Base-by-base conservation (phyloP, 257 asterid genomes). In the Cruciata laevipes region DNA sequence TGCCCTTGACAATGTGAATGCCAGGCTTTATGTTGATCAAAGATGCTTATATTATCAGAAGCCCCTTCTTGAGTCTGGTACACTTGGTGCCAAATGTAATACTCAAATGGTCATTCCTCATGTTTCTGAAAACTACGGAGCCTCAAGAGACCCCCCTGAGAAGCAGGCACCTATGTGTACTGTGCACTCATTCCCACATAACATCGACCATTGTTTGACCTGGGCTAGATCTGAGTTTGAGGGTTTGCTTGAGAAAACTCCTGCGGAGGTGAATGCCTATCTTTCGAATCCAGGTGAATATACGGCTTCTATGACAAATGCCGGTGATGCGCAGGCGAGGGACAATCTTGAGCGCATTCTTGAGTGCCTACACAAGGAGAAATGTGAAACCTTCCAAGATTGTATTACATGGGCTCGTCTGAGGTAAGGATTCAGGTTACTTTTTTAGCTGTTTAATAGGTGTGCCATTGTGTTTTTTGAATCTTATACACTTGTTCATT, bases 81-180 rank as follows among this genome's bases (percentile, higher is more conserved):
- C 98, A n/a, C 80, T 91, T 70, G 98, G 98, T 68, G 88, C 96
- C 77, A 88, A 88, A 79, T 91, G 98, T 80, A 91, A 91, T 66
- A 91, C 96, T 6, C 98, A 91, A 76, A 85, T 88, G 95, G 91
- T 91, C 52, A 85, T 91, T 70, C 98, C 98, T n/a, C 96, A 91
- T 79, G 84, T 91, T 58, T 83, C 98, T 2, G 98, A 91, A 67
- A 91, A 91, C 64, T 91, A 91, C 73, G 98, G 98, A 51, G 98
- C 98, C 33, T 91, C 98, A 11, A 87, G 95, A 64, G 98, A 88
- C 69, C 98, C 98, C 47, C 96, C 96, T 7, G 98, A 91, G 87
- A 91, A 85, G 76, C 98, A 91, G 81, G 98, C 96, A 64, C 98
- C 98, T 37, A 91, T 91, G 96, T 91, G 98, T 72, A 91, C 96